phyloP scores from a whole-genome alignment of 768 basidiomycete species.

The Tricholomella constricta region DNA sequence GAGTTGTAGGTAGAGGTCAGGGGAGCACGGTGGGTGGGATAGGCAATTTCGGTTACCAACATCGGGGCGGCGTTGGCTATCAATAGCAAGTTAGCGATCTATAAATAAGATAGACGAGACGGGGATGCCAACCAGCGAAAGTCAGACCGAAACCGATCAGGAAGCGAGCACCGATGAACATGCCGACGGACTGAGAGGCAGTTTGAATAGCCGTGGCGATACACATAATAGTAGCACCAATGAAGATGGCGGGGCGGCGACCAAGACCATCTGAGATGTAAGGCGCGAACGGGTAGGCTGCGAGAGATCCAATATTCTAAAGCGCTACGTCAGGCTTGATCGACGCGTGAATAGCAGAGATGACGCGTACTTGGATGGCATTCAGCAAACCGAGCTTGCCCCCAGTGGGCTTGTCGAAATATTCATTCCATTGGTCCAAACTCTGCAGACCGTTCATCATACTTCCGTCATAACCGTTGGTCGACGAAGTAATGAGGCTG shows the following conservation, averaged over 20 bases:
- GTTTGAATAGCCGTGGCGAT: slow-evolving; percentile 69
- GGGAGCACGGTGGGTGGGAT: slow-evolving; percentile 79
- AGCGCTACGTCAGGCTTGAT: background rate
- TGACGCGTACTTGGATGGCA: slow-evolving; percentile 64
- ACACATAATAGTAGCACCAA: slow-evolving; percentile 74
- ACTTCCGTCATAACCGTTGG: slow-evolving; percentile 75
- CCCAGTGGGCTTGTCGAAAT: slow-evolving; percentile 60
- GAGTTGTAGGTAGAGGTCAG: slow-evolving; percentile 82
- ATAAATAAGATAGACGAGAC: slow-evolving; percentile 8
- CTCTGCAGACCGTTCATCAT: slow-evolving; percentile 84
- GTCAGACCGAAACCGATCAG: slow-evolving; percentile 77
- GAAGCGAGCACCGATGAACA: slow-evolving; percentile 84
- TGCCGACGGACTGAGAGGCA: slow-evolving; percentile 67
- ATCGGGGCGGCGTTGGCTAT: slow-evolving; percentile 75
- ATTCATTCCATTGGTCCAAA: slow-evolving; percentile 59
- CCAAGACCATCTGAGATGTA: slow-evolving; percentile 75
- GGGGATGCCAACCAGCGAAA: slow-evolving; percentile 51
- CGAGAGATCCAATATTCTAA: slow-evolving; percentile 70
- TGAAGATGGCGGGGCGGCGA: slow-evolving; percentile 62
- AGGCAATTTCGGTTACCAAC: slow-evolving; percentile 84
- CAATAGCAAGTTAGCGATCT: slow-evolving; percentile 5
- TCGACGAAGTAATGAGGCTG: slow-evolving; percentile 75
- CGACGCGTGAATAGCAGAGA: background rate
- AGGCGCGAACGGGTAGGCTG: slow-evolving; percentile 69
- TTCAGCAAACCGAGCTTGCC: slow-evolving; percentile 67